These are phyloP conservation scores for Fraxinus baroniana DNA, from an alignment of 305 asterid species.

Conservation along the genomic window DNA sequence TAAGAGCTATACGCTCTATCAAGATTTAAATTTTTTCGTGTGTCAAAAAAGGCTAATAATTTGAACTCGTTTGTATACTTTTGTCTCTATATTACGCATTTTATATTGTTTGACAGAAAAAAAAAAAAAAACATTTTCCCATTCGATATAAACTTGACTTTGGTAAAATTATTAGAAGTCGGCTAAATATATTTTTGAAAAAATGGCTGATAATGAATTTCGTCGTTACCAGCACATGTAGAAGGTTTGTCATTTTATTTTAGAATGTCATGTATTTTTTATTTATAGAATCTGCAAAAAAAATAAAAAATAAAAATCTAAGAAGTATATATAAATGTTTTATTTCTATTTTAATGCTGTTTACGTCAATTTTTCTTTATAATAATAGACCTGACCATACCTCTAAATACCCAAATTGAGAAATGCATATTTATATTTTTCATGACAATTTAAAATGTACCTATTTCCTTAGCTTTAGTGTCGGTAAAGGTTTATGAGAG, in stretches of 20 bases:
- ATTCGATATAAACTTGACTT: background rate
- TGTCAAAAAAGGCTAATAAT: background rate
- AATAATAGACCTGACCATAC: background rate
- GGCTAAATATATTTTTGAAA: background rate
- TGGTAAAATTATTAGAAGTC: background rate
- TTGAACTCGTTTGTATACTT: background rate
- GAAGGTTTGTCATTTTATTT: background rate
- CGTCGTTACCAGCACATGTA: background rate
- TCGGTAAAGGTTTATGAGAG: too few species aligned
- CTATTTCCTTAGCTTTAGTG: too few species aligned
- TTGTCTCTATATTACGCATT: background rate
- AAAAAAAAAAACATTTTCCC: background rate
- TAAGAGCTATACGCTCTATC: background rate
- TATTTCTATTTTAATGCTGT: background rate
- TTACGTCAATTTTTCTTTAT: background rate
- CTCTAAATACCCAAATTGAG: background rate
- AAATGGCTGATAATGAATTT: background rate
- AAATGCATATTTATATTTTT: background rate
- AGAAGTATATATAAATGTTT: background rate
- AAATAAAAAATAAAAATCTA: background rate
- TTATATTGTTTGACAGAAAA: background rate
- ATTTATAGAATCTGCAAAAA: background rate
- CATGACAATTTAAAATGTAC: background rate
- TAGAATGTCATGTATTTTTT: background rate
- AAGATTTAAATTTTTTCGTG: too few species aligned